Evolutionary conservation across 805 yeast species (phyloP).

Genomic region (Candida broadrunensis): DNA sequence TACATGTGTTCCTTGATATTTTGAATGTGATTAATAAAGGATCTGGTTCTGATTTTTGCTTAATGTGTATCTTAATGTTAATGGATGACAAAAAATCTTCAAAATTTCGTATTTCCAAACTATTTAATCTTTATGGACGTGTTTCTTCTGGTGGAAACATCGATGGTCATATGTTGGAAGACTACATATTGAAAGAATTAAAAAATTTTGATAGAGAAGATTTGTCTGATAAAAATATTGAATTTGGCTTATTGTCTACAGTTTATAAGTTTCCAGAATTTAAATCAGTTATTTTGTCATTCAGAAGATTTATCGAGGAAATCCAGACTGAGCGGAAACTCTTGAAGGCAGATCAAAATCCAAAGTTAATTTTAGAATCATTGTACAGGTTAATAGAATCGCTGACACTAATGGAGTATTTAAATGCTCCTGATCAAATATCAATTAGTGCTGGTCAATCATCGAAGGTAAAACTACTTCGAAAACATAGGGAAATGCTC

Average conservation of each 20-base stretch:
- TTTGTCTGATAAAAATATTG: background rate
- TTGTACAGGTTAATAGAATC: constrained; percentile 27
- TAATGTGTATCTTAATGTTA: constrained; percentile 22
- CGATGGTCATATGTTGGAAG: no score
- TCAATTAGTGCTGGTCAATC: background rate
- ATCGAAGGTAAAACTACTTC: background rate
- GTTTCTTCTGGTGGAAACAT: no score
- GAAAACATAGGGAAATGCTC: constrained; percentile 8
- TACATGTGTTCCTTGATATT: constrained; percentile 47
- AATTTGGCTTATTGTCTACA: background rate
- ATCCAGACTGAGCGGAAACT: constrained; percentile 14
- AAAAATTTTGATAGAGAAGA: no score
- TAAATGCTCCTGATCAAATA: constrained; percentile 11
- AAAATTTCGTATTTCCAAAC: constrained; percentile 20
- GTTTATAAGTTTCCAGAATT: constrained; percentile 10
- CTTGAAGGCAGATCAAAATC: constrained; percentile 22
- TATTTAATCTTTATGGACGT: constrained; percentile 16
- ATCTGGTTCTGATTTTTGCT: constrained; percentile 28
- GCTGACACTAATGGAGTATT: constrained; percentile 30
- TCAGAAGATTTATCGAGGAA: constrained; percentile 8
- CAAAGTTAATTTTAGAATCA: constrained; percentile 31
- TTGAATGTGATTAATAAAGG: constrained; percentile 40
- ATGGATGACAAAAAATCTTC: constrained; percentile 23
- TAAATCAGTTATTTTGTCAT: background rate
- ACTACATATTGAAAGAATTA: no score